phyloP scores from a whole-genome alignment of 345 rosid species.

The Camelina sativa region DNA sequence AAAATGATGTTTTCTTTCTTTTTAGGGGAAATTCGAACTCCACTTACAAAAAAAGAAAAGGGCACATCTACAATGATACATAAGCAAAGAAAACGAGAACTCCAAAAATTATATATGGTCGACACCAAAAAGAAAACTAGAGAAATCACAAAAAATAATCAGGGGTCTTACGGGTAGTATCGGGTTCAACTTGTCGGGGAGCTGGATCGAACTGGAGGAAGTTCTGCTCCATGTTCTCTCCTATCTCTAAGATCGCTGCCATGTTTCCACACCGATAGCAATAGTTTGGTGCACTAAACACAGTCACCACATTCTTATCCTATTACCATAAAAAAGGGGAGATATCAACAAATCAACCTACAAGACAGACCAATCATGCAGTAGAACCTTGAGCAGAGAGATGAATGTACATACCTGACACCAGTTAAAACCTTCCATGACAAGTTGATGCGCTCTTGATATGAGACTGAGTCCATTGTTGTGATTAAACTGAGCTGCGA shows the following conservation, averaged over 20 bases:
- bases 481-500: conserved; percentile 73
- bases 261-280: conserved; percentile 85
- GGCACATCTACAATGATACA: conserved; percentile 44
- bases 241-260: conserved; percentile 88
- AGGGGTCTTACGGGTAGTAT: conserved; percentile 80
- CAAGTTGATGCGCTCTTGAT: conserved; percentile 89
- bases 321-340: conserved; percentile 25
- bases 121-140: conserved; percentile 10
- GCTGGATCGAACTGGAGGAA: conserved; percentile 93
- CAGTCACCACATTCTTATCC: conserved; percentile 85
- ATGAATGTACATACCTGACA: conserved; percentile 59
- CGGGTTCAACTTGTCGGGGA: conserved; percentile 83
- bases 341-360: not conserved
- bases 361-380: not conserved
- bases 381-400: conserved; percentile 10
- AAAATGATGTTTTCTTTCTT: conserved; percentile 35
- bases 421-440: conserved; percentile 94
- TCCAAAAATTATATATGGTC: conserved; percentile 21
- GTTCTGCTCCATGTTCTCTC: conserved; percentile 82
- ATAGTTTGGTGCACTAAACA: conserved; percentile 85
- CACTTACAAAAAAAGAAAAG: conserved; percentile 15
- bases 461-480: conserved; percentile 77
- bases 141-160: conserved; percentile 73
- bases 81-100: conserved; percentile 18
- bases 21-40: conserved; percentile 30